phyloP scores from a whole-genome alignment of 2,329 filamentous ascomycete species.

The Penicillium crustosum region DNA sequence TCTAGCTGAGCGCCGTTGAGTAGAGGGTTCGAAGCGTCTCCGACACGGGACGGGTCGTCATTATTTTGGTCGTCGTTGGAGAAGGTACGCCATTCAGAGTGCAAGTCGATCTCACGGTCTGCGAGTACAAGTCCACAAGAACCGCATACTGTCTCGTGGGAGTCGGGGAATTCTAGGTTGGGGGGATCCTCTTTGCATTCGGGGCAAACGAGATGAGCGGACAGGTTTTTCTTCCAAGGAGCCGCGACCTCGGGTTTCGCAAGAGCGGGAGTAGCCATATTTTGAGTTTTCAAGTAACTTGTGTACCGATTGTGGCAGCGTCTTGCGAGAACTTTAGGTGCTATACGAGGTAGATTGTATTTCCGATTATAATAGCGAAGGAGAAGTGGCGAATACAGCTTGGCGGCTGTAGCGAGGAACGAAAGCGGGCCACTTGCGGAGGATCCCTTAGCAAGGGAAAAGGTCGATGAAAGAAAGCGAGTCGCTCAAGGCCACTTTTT shows the following conservation, averaged over 20 bases:
- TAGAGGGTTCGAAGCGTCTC: constrained; percentile 86
- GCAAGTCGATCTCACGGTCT: constrained; percentile 88
- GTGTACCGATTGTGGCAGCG: constrained; percentile 41
- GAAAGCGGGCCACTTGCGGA: constrained; percentile 12
- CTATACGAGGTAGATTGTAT: constrained; percentile 46
- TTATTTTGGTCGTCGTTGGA: constrained; percentile 96
- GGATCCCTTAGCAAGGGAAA: constrained; percentile 20
- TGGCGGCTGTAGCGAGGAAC: constrained; percentile 49
- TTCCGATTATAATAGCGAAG: constrained; percentile 56
- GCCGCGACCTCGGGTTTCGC: constrained; percentile 41
- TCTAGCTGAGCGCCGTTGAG: constrained; percentile 87
- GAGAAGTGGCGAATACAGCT: constrained; percentile 71
- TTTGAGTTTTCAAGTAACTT: constrained; percentile 27
- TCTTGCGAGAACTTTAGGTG: constrained; percentile 47
- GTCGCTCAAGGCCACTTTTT: constrained; percentile 34
- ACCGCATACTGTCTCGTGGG: constrained; percentile 87
- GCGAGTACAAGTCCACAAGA: constrained; percentile 89
- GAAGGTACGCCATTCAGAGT: constrained; percentile 98
- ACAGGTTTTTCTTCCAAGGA: constrained; percentile 79
- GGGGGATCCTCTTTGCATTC: constrained; percentile 93
- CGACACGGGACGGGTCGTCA: constrained; percentile 96
- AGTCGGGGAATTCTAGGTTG: constrained; percentile 89
- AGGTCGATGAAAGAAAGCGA: constrained; percentile 2
- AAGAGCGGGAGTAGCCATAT: constrained; percentile 39
- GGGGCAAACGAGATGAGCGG: constrained; percentile 78